phyloP scores from a whole-genome alignment of 352 stramenopile genomes.

The Globisporangium uncinulatum region DNA sequence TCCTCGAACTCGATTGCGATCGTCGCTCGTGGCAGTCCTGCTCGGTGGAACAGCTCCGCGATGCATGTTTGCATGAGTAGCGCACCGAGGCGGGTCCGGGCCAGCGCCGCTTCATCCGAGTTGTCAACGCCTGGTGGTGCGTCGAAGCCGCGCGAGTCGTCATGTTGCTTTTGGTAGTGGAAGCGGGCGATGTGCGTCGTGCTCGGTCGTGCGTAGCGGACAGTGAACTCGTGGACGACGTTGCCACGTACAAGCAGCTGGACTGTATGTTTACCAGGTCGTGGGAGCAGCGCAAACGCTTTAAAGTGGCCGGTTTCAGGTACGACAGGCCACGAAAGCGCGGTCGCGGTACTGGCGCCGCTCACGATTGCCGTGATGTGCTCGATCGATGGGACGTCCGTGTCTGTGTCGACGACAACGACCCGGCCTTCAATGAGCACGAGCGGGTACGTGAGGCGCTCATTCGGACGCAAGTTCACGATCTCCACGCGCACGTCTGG shows the following conservation, averaged over 20 bases:
- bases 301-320: slow-evolving; percentile 47
- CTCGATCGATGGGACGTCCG: not conserved
- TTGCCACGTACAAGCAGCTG: slow-evolving; percentile 13
- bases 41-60: slow-evolving; percentile 45
- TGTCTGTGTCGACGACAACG: slow-evolving; percentile 21
- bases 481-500: slow-evolving; percentile 40
- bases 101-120: slow-evolving; percentile 39
- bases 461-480: slow-evolving; percentile 80
- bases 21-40: slow-evolving; percentile 32
- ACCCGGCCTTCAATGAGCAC: slow-evolving; percentile 46
- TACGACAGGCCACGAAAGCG: slow-evolving; percentile 47
- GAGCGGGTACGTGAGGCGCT: slow-evolving; percentile 46
- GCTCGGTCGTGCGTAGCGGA: slow-evolving; percentile 28
- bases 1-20: slow-evolving; percentile 47
- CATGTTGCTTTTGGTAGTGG: slow-evolving; percentile 51
- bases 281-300: slow-evolving; percentile 53
- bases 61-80: slow-evolving; percentile 49
- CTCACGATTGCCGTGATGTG: slow-evolving; percentile 1
- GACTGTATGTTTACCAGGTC: slow-evolving; percentile 29
- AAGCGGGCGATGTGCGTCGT: slow-evolving; percentile 45
- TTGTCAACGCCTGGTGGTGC: slow-evolving; percentile 46
- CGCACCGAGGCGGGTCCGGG: slow-evolving; percentile 40
- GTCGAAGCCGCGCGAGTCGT: slow-evolving; percentile 47
- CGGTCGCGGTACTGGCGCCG: not conserved
- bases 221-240: slow-evolving; percentile 17